Base-by-base conservation (phyloP, 129 eudicot species). In the Cynara cardunculus region DNA sequence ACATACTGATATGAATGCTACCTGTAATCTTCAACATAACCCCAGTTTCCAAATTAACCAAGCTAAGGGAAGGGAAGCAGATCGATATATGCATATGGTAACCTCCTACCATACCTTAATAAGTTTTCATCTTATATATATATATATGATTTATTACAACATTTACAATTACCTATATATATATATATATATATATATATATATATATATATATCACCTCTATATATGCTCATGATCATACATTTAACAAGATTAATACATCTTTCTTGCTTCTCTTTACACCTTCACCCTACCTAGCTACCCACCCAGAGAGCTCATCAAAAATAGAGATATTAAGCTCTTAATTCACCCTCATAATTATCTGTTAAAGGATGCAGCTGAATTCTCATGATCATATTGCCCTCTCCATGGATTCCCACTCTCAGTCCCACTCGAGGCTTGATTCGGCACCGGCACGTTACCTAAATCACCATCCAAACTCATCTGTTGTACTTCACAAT, bases 401-500 rank as follows among this genome's bases (percentile, higher is more conserved):
- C 89, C 97, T 75, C 84, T 87, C 98, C 98, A 94, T 14, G 85
- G 83, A 81, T 94, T 94, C 19, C 96, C 97, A 35, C 96, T 90
- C 67, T 92, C 96, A 3, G 94, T 87, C 16, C 89, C 97, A 74
- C 99, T 95, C 46, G 89, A 89, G 11, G 99, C 91, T 84, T 89
- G 98, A 79, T 94, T 91, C 0, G 87, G 87, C 31, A 86, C 84
- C 1, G 96, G 89, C 44, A 87, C 72, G 34, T 85, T 82, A 5
- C 94, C 91, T 21, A 95, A 78, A 85, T 95, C 97, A 74, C 97
- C 99, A 78, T 95, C 99, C 84, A 95, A 90, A 73, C 99, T 95
- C 99, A 95, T 92, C 84, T 95, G 93, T 49, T 95, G 97, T 65
- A 95, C 99, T 77, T 95, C 97, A 10, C 89, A 94, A 46, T 91